These are phyloP conservation scores for Basidioascus undulatus DNA, from an alignment of 768 basidiomycete genomes.

Conservation along the genomic window DNA sequence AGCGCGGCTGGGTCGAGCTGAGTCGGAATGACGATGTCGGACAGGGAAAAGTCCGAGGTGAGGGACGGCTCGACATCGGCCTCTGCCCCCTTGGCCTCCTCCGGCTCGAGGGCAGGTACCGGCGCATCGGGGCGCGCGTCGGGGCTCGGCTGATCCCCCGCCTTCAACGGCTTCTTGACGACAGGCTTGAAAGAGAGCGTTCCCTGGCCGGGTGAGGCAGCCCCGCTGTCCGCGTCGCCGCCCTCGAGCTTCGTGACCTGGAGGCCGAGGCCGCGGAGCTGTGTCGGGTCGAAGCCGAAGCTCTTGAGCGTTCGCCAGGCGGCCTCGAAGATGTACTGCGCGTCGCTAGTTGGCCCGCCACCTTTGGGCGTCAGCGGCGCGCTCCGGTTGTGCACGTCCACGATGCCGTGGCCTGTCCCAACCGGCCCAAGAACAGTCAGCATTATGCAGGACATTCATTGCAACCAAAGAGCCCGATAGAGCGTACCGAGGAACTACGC, in stretches of 20 bases:
- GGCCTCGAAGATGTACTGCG: conserved; percentile 41
- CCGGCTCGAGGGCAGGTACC: not conserved
- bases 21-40: too few species aligned
- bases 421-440: conserved; percentile 32
- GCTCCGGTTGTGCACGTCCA: conserved; percentile 60
- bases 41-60: too few species aligned
- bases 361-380: conserved; percentile 31
- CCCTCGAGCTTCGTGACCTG: conserved; percentile 73
- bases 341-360: conserved; percentile 49
- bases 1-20: conserved; percentile 2
- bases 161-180: conserved; percentile 5
- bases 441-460: conserved; percentile 1
- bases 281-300: conserved; percentile 54
- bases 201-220: conserved; percentile 28
- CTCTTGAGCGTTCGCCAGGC: conserved; percentile 50
- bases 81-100: not conserved
- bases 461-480: not conserved
- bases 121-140: not conserved
- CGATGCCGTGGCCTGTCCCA: conserved; percentile 76
- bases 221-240: conserved; percentile 14
- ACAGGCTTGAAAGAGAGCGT: conserved; percentile 32
- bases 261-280: conserved; percentile 77
- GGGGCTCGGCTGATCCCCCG: too few species aligned
- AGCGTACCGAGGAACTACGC: too few species aligned
- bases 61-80: not conserved